Evolutionary conservation across 192 early-diverging fungal species (phyloP).

Genomic region (Coemansia sp.): DNA sequence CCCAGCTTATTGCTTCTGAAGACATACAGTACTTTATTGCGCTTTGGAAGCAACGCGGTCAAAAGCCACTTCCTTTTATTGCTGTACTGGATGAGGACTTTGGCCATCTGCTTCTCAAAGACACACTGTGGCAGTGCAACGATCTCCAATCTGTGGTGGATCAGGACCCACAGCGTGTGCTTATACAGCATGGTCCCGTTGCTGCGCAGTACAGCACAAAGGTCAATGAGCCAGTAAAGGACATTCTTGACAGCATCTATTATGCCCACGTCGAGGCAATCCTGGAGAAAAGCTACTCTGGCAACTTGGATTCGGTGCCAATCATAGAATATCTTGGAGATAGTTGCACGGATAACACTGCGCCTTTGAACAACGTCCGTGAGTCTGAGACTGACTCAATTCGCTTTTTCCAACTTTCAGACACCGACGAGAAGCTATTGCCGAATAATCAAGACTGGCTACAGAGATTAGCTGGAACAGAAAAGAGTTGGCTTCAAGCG

Average conservation of each 20-base stretch:
- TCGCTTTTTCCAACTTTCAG: conserved; percentile 10
- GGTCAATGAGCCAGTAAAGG: conserved; percentile 84
- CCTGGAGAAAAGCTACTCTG: conserved; percentile 70
- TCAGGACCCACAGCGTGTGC: conserved; percentile 80
- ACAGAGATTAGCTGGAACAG: conserved; percentile 69
- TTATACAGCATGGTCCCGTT: conserved; percentile 87
- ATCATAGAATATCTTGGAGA: conserved; percentile 69
- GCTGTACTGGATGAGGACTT: conserved; percentile 89
- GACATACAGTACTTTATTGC: conserved; percentile 34
- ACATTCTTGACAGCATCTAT: conserved; percentile 84
- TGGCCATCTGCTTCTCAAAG: conserved; percentile 90
- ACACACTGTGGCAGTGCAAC: conserved; percentile 89
- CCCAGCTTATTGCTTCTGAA: conserved; percentile 22
- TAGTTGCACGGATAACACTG: background rate
- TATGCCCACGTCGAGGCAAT: conserved; percentile 74
- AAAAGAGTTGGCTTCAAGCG: conserved; percentile 80
- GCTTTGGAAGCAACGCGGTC: conserved; percentile 61
- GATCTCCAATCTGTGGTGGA: conserved; percentile 81
- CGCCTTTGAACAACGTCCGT: background rate
- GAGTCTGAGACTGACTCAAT: background rate
- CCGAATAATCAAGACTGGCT: too few relatives aligned
- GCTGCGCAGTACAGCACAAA: conserved; percentile 73
- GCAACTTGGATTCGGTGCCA: conserved; percentile 64
- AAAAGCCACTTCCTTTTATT: conserved; percentile 92
- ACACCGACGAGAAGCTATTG: conserved; percentile 8